Evolutionary conservation across 768 basidiomycete species (phyloP).

Genomic region (Tulasnella sp.): DNA sequence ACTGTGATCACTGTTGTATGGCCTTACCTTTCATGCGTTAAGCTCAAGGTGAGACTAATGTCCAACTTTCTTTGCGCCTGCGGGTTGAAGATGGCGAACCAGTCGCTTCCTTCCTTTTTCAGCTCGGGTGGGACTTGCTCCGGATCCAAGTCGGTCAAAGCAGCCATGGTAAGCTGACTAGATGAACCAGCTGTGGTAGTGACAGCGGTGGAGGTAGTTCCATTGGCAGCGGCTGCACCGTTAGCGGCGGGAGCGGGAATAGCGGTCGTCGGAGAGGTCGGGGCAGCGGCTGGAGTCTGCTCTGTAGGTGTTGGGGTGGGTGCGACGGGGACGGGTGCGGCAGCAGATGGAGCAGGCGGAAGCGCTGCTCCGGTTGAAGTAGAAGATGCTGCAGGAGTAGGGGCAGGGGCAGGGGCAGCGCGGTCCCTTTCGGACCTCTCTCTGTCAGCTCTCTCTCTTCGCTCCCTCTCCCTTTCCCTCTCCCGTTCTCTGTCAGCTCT

Average conservation of each 20-base stretch:
- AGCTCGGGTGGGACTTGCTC: constrained; percentile 31
- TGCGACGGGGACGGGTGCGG: constrained; percentile 19
- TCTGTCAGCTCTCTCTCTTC: constrained; percentile 24
- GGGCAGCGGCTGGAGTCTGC: constrained; percentile 7
- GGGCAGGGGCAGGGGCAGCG: neutral
- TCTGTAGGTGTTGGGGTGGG: constrained; percentile 23
- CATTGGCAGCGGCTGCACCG: neutral
- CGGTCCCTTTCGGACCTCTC: constrained; percentile 22
- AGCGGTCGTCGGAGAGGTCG: neutral
- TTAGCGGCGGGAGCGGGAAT: neutral
- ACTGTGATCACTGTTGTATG: no score
- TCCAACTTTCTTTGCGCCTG: constrained; percentile 44
- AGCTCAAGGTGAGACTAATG: constrained; percentile 43
- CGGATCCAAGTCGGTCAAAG: constrained; percentile 32
- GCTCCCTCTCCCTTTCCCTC: constrained; percentile 37
- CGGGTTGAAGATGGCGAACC: constrained; percentile 47
- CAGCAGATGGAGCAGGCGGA: constrained; percentile 13
- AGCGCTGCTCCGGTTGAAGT: constrained; percentile 19
- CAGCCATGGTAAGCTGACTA: constrained; percentile 26
- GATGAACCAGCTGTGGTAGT: constrained; percentile 1
- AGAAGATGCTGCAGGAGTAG: constrained; percentile 1
- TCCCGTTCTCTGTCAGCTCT: constrained; percentile 39
- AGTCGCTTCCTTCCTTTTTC: constrained; percentile 45
- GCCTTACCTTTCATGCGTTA: constrained; percentile 46
- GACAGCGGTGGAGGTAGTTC: neutral